These are phyloP conservation scores for Purpureocillium takamizusanense DNA, from an alignment of 2,329 filamentous ascomycete species.

Conservation along the genomic window DNA sequence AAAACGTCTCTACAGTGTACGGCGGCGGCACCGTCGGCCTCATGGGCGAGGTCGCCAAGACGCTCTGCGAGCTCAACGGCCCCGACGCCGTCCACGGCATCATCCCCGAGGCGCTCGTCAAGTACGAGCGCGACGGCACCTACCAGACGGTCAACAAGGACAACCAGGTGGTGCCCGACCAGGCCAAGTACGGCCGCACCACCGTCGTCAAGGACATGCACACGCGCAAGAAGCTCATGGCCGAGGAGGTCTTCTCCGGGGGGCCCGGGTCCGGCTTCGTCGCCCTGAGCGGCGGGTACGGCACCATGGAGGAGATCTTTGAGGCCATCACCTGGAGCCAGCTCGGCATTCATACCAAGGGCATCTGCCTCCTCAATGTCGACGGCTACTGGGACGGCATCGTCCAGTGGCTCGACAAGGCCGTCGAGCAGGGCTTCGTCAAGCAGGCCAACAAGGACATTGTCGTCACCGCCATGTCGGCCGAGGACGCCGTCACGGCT, in stretches of 20 bases:
- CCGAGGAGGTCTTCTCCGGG: slow-evolving; percentile 71
- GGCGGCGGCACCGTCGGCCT: slow-evolving; percentile 89
- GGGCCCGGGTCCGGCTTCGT: slow-evolving; percentile 83
- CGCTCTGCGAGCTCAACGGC: slow-evolving; percentile 74
- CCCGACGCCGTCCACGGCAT: slow-evolving; percentile 82
- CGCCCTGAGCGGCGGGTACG: slow-evolving; percentile 80
- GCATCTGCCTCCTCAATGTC: slow-evolving; percentile 77
- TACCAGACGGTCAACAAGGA: slow-evolving; percentile 35
- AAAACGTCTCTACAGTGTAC: slow-evolving; percentile 53
- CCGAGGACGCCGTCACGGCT: slow-evolving; percentile 62
- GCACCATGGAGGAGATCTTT: slow-evolving; percentile 92
- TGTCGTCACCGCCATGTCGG: slow-evolving; percentile 63
- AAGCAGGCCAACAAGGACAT: slow-evolving; percentile 62
- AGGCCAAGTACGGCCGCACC: slow-evolving; percentile 65
- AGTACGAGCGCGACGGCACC: slow-evolving; percentile 61
- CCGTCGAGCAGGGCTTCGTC: slow-evolving; percentile 72
- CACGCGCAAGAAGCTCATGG: slow-evolving; percentile 91
- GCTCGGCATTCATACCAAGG: slow-evolving; percentile 76
- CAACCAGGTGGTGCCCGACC: slow-evolving; percentile 52
- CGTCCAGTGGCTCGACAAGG: slow-evolving; percentile 69
- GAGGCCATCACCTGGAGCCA: slow-evolving; percentile 93
- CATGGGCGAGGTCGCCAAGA: slow-evolving; percentile 89
- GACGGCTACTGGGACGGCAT: slow-evolving; percentile 90
- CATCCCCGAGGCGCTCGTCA: slow-evolving; percentile 78
- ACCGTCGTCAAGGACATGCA: slow-evolving; percentile 96